These are phyloP conservation scores for Bolboschoenoplectus hybrid DNA, from an alignment of 202 grass and related monocot genomes.

Conservation along the genomic window DNA sequence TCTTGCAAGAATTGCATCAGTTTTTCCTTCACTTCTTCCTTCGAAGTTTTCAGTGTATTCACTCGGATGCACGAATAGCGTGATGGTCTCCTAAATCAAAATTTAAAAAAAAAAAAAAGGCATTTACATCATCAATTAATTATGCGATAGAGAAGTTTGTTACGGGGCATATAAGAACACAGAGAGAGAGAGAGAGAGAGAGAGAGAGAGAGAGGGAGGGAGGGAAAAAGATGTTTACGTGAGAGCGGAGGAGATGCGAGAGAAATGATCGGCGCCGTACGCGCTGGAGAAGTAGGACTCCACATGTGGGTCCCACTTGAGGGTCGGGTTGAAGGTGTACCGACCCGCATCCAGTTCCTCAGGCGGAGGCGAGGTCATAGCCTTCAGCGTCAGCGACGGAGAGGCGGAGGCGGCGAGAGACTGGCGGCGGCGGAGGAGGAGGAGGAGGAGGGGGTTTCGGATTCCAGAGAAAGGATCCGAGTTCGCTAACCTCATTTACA, in stretches of 20 bases:
- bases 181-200: not conserved
- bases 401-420: not conserved
- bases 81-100: constrained; percentile 62
- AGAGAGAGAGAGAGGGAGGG: not conserved
- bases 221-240: constrained; percentile 45
- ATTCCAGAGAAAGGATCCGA: not conserved
- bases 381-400: not conserved
- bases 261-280: constrained; percentile 71
- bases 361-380: constrained; percentile 3
- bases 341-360: constrained; percentile 29
- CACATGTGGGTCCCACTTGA: constrained; percentile 80
- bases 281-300: constrained; percentile 72
- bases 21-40: constrained; percentile 58
- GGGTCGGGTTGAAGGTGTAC: constrained; percentile 56
- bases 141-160: not conserved
- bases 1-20: constrained; percentile 52
- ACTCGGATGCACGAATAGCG: constrained; percentile 87
- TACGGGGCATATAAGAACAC: not conserved
- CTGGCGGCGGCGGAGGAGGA: not conserved
- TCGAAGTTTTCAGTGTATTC: constrained; percentile 76
- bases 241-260: constrained; percentile 69
- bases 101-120: constrained; percentile 31
- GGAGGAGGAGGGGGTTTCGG: not conserved
- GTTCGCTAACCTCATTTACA: constrained; percentile 27
- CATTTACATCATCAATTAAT: not conserved